Percentiles rank a stretch among this genome's conserved stretches.
Conservation (phyloP, 306 rosid genomes). For the Pterocarpus macrocarpus region DNA sequence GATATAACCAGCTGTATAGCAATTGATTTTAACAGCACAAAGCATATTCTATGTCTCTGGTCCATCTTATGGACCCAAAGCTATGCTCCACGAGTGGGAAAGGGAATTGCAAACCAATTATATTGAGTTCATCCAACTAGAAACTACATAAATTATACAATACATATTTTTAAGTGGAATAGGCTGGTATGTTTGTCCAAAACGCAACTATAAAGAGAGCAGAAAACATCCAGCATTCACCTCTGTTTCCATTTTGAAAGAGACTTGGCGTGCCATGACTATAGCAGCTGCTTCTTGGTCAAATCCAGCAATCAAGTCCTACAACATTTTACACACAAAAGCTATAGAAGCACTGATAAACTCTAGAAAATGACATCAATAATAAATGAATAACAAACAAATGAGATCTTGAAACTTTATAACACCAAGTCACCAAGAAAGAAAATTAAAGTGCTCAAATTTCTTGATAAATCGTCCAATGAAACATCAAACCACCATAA, state of each 20-base stretch:
- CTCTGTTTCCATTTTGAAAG: slow-evolving; percentile 99
- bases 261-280: slow-evolving; percentile 96
- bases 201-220: slow-evolving; percentile 19
- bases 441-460: slow-evolving; percentile 20
- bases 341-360: slow-evolving; percentile 28
- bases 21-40: neutral
- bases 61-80: slow-evolving; percentile 16
- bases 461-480: slow-evolving; percentile 25
- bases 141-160: neutral
- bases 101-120: neutral
- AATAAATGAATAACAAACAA: slow-evolving; percentile 27
- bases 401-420: slow-evolving; percentile 5
- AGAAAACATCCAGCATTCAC: slow-evolving; percentile 50
- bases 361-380: slow-evolving; percentile 1
- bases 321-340: slow-evolving; percentile 35
- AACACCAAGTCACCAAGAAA: slow-evolving; percentile 14
- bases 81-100: neutral
- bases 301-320: slow-evolving; percentile 98
- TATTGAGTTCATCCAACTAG: neutral
- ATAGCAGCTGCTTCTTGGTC: slow-evolving; percentile 99
- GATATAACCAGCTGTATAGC: neutral
- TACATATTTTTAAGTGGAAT: neutral
- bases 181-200: neutral
- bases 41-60: neutral
- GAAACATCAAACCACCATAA: slow-evolving; percentile 9